Base-by-base conservation (phyloP, 169 alveolate species). In the Perkinsus olseni region DNA sequence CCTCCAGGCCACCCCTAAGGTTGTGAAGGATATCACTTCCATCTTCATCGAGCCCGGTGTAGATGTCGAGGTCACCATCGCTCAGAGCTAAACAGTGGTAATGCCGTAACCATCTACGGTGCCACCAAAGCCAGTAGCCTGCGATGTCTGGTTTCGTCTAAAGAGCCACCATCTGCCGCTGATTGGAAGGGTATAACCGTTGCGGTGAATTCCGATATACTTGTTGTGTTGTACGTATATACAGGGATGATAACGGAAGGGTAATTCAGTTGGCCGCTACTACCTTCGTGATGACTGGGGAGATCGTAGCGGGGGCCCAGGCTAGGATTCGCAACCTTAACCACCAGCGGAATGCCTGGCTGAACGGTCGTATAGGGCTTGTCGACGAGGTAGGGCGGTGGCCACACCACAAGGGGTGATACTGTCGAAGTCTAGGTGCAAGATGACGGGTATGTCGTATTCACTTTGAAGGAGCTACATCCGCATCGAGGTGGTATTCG, bases 11-110 rank as follows among this genome's bases (percentile, higher is more conserved):
- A 98, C 99, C 92, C 96, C 99, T 94, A 99, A 98, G 92, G 99
- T 98, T 74, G 99, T 99, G 94, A 97, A 97, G 95, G 99, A 98
- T 96, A 98, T 99, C 95, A 99, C 99, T 91, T 97, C 99, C 92
- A 97, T 99, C 96, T 97, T 97, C 96, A 97, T 99, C 94, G 99
- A 98, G 95, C 98, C 99, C 74, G 99, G 99, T 62, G 99, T 98
- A 36, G 99, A 98, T 95, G 99, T 98, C 74, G 99, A 98, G 95
- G 98, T 98, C 93, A 98, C 99, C 95, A 98, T 98, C 93, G 96
- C 97, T 94, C 97, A 97, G 94, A 90, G 95, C 82, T 97, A 95
- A 94, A 91, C 91, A 45, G 94, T 62, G 82, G 11, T 48, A 45
- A 17, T 28, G 13, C 1, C 82, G 82, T 62, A 6, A 62, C 82